These are phyloP conservation scores for Apiosordaria backusii DNA, from an alignment of 495 filamentous ascomycete species.

Conservation along the genomic window DNA sequence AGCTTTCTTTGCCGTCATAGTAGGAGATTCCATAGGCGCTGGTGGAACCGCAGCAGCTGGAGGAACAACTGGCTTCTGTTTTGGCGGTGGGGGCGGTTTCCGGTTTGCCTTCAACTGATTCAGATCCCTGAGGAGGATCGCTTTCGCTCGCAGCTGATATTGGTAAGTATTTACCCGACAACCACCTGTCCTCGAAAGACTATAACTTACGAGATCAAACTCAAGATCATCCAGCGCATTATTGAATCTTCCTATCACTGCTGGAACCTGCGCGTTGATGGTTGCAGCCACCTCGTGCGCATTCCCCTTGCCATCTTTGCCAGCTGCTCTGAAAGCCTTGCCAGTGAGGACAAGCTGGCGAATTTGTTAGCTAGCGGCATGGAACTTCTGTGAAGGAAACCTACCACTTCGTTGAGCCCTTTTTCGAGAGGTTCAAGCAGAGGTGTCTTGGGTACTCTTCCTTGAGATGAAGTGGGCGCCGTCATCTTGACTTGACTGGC, in stretches of 20 bases:
- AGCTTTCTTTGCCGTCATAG: conserved; percentile 10
- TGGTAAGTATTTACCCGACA: conserved; percentile 17
- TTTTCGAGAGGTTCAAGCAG: conserved; percentile 18
- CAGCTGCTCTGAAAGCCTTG: conserved; percentile 42
- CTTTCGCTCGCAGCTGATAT: conserved; percentile 39
- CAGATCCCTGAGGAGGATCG: conserved; percentile 43
- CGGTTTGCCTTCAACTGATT: conserved; percentile 34
- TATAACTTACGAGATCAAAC: conserved; percentile 46
- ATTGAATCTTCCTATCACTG: conserved; percentile 44
- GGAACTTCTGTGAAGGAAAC: conserved; percentile 12
- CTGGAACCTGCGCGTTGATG: conserved; percentile 36
- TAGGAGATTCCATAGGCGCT: conserved; percentile 25
- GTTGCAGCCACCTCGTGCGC: conserved; percentile 26
- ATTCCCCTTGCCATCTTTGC: conserved; percentile 38
- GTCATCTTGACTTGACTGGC: conserved; percentile 37
- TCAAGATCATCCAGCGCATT: conserved; percentile 50
- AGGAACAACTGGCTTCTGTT: conserved; percentile 30
- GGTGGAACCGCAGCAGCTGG: conserved; percentile 36
- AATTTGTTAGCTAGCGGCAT: neutral
- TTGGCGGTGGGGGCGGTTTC: conserved; percentile 18
- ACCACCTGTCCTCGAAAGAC: neutral
- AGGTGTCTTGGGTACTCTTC: conserved; percentile 14
- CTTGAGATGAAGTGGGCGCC: conserved; percentile 2
- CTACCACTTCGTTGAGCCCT: conserved; percentile 46
- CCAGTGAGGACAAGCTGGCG: conserved; percentile 47